Conservation (phyloP, 1,139 yeast genomes). For the Yamadazyma aaseri region DNA sequence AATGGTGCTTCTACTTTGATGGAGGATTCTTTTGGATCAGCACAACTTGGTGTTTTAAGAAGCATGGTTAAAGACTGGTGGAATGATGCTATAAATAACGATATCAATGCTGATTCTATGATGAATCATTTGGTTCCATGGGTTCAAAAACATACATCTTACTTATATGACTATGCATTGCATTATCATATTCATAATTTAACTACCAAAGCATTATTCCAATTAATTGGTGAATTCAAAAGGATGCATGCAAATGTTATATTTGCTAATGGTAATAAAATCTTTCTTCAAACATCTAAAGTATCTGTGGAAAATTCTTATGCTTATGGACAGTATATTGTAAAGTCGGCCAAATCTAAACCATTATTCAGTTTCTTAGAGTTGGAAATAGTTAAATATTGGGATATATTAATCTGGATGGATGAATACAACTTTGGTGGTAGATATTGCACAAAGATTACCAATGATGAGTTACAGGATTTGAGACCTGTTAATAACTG, state of each 20-base stretch:
- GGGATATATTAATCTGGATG: conserved; percentile 96
- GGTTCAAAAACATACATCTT: conserved; percentile 78
- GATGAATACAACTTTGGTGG: conserved; percentile 90
- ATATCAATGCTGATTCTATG: conserved; percentile 78
- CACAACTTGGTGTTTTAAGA: conserved; percentile 71
- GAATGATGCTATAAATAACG: conserved; percentile 78
- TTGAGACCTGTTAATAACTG: conserved; percentile 67
- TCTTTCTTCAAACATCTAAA: conserved; percentile 70
- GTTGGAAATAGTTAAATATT: conserved; percentile 68
- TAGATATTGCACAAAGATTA: conserved; percentile 62
- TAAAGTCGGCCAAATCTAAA: conserved; percentile 75
- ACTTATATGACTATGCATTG: conserved; percentile 71
- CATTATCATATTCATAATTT: conserved; percentile 87
- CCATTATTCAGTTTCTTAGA: conserved; percentile 85
- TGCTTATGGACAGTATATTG: conserved; percentile 87
- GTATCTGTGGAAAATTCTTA: conserved; percentile 82
- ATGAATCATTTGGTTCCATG: conserved; percentile 82
- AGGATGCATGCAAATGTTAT: conserved; percentile 76
- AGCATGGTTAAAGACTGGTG: conserved; percentile 86
- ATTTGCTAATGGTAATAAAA: conserved; percentile 76
- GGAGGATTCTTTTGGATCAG: conserved; percentile 76
- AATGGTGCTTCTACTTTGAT: conserved; percentile 59
- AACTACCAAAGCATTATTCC: conserved; percentile 79
- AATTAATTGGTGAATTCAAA: conserved; percentile 76
- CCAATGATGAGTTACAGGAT: conserved; percentile 54